Percentiles rank a stretch among this genome's conserved stretches.
Conservation (phyloP, 2,329 filamentous ascomycete species). For the Zasmidium cellare region DNA sequence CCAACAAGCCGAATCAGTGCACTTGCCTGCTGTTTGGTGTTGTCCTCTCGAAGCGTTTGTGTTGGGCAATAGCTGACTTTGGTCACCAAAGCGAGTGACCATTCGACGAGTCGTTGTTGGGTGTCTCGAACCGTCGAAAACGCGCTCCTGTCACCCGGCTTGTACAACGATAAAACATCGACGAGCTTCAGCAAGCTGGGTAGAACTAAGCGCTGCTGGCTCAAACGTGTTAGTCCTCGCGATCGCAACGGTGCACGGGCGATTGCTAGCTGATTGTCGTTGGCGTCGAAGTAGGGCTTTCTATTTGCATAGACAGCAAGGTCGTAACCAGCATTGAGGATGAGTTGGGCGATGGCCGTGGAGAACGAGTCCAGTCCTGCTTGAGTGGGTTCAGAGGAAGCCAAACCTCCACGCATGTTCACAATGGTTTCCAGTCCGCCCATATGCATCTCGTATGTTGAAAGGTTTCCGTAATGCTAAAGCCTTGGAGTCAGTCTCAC, state of each 20-base stretch:
- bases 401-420: slow-evolving; percentile 19
- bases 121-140: slow-evolving; percentile 8
- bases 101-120: slow-evolving; percentile 12
- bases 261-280: background rate
- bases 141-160: slow-evolving; percentile 9
- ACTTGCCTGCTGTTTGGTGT: slow-evolving; percentile 15
- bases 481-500: slow-evolving; percentile 3
- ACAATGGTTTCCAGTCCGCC: slow-evolving; percentile 20
- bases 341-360: slow-evolving; percentile 12
- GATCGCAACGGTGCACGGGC: slow-evolving; percentile 11
- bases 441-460: slow-evolving; percentile 24
- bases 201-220: slow-evolving; percentile 13
- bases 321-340: slow-evolving; percentile 20
- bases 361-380: background rate
- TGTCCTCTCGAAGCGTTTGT: slow-evolving; percentile 19
- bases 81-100: slow-evolving; percentile 6
- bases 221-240: slow-evolving; percentile 10
- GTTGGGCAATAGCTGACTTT: slow-evolving; percentile 16
- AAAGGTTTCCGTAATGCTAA: slow-evolving; percentile 20
- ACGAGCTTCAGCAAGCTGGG: slow-evolving; percentile 16
- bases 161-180: slow-evolving; percentile 6
- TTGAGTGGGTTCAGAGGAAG: slow-evolving; percentile 11
- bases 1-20: slow-evolving; percentile 20
- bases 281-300: slow-evolving; percentile 14
- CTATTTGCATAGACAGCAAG: slow-evolving; percentile 17